Evolutionary conservation across 805 yeast species (phyloP), one percentile per base, ranked within the genome.

Genomic region (Ogataea dorogensis): DNA sequence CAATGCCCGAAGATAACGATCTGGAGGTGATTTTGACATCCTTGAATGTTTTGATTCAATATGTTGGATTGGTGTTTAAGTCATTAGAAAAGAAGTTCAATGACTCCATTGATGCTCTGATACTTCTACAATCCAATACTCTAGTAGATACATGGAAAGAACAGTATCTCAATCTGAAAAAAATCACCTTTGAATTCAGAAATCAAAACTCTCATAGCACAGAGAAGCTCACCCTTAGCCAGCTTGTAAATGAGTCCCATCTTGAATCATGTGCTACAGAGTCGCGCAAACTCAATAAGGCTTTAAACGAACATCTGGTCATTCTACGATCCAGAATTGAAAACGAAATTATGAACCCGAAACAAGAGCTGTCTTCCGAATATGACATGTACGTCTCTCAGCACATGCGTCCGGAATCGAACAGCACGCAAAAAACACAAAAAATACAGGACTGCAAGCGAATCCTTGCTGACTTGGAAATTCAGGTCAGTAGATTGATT

Each of bases 1-100:
- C 36, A 16, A 24, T 37, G 3, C 39, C 51, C n/a, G 47, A 44
- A n/a, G 47, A 48, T 28, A 48, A 58, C 29, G 68, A 67, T 31
- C 61, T 73, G 30, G 68, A 68, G 44, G 55, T 61, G 12, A 70
- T 75, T n/a, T 62, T 76, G 50, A 66, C 68, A 25, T 65, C 77
- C 5, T 56, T 75, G 24, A 73, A 70, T 45, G 70, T 71, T 2
- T 59, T 76, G 8, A 68, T 73, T 36, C 79, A 73, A 46, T 74
- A 75, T 44, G 65, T 67, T 26, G 63, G 70, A n/a, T 64, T 70
- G 36, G 67, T 72, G 41, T 61, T 68, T 29, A 61, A 61, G 30
- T 65, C 65, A 1, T 59, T 70, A 3, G 77, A 60, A 21, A 57
- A 51, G 24, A 54, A 50, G 14, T 70, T 71, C 46, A 63, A 63